Evolutionary conservation across 2,329 filamentous ascomycete genomes (phyloP), one percentile per base, ranked within the genome.

Genomic region (Fusarium beomiforme): DNA sequence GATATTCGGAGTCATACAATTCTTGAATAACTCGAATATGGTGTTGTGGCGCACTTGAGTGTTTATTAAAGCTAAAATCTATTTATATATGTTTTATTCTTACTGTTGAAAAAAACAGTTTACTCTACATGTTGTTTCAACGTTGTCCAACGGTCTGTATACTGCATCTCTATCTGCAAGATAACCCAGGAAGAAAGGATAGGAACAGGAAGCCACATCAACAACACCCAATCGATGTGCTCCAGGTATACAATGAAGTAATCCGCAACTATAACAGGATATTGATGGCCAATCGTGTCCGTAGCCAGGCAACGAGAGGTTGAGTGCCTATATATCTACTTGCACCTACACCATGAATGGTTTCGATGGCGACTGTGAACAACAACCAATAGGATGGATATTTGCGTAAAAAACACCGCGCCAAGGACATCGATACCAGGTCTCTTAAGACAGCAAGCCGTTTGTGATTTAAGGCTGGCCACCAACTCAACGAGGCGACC

Each of bases 121-220:
- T 56, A 37, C 44, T 51, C 49, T 65, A 42, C 26, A 37, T 67
- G 39, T 24, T 34, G 43, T 55, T 70, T 44, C 33, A 51, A 69
- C 55, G 56, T 46, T 34, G 42, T 21, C 19, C 39, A 67, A 71
- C 63, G 62, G 70, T 19, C 29, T 34, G 44, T 54, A 41, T 46
- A 56, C 33, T 55, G 42, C 61, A 55, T 71, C 33, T 49, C n/a
- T 31, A 47, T 42, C 61, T 68, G 55, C 55, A 68, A 59, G 51
- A 57, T 68, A 56, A 66, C 49, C 55, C 47, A 54, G 39, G 39
- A 41, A 55, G 50, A 59, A 46, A 58, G 60, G 58, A 46, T 60
- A 64, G 54, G 31, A 46, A 72, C 66, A 73, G 58, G 17, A 68
- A 71, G 70, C 70, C 70, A 73, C 55, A 41, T 57, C 2, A 39